phyloP scores from a whole-genome alignment of 1,284 basidiomycete species.

The Takashimella koratensis region DNA sequence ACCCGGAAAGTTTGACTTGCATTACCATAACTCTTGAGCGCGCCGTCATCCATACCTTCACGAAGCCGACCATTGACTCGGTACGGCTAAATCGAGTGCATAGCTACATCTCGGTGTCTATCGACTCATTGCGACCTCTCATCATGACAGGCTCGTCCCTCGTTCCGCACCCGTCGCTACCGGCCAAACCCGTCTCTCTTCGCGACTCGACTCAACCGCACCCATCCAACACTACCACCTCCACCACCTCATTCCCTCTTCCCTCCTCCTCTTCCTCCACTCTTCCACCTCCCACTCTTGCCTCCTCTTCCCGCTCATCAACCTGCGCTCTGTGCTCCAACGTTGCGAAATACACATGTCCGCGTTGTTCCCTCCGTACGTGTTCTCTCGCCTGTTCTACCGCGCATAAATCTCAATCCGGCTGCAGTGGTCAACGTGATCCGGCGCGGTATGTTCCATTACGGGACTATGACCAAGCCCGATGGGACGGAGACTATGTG shows the following conservation, averaged over 20 bases:
- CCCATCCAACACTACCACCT: background rate
- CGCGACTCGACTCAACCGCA: too few relatives aligned
- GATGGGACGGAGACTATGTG: conserved; percentile 78
- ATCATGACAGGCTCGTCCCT: background rate
- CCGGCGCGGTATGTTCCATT: conserved; percentile 69
- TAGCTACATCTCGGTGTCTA: too few relatives aligned
- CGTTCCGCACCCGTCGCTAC: background rate
- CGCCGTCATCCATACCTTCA: too few relatives aligned
- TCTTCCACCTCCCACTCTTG: conserved; percentile 1
- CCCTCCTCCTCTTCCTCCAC: background rate
- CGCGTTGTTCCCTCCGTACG: conserved; percentile 64
- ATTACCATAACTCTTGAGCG: too few relatives aligned
- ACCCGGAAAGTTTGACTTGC: too few relatives aligned
- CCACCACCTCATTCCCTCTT: too few relatives aligned
- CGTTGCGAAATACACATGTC: conserved; percentile 72
- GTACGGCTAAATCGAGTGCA: too few relatives aligned
- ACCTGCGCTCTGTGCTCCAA: conserved; percentile 23
- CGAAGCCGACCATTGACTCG: too few relatives aligned
- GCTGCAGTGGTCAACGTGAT: conserved; percentile 70
- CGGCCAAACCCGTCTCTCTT: background rate
- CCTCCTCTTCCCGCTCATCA: background rate
- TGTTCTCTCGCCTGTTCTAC: conserved; percentile 70
- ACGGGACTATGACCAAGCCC: conserved; percentile 73
- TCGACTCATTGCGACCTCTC: background rate
- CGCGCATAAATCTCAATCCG: conserved; percentile 63